Conservation (phyloP, 2,329 filamentous ascomycete genomes). For the Aureobasidium sp. region DNA sequence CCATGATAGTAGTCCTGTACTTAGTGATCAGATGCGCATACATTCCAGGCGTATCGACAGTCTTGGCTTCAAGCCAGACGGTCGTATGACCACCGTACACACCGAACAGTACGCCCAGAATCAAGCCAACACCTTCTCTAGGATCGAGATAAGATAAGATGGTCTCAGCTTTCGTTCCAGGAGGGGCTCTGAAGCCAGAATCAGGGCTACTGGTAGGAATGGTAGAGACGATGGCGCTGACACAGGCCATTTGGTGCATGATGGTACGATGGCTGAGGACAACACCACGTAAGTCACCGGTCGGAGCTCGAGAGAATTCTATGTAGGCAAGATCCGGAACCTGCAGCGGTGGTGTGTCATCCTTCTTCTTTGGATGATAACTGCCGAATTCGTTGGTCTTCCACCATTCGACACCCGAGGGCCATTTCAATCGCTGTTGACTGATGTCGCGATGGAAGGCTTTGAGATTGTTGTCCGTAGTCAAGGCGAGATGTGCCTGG, state of each 20-base stretch:
- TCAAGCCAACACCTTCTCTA: conserved; percentile 92
- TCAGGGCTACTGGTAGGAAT: conserved; percentile 56
- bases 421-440: conserved; percentile 91
- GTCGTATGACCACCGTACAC: conserved; percentile 97
- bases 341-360: conserved; percentile 72
- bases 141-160: conserved; percentile 91
- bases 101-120: conserved; percentile 84
- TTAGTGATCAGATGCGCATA: conserved; percentile 98
- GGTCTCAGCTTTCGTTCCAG: conserved; percentile 71
- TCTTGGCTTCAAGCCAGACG: conserved; percentile 88
- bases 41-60: conserved; percentile 84
- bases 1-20: conserved; percentile 86
- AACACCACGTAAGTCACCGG: conserved; percentile 86
- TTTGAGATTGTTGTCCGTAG: conserved; percentile 97
- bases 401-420: conserved; percentile 99
- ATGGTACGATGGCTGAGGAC: conserved; percentile 97
- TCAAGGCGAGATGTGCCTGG: conserved; percentile 91
- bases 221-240: conserved; percentile 82
- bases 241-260: conserved; percentile 98
- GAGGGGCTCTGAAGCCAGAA: conserved; percentile 70
- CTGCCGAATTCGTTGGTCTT: conserved; percentile 99
- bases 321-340: conserved; percentile 97
- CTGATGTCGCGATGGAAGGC: conserved; percentile 94
- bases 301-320: conserved; percentile 92
- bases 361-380: conserved; percentile 81